These are phyloP conservation scores for Mycena rebaudengoi DNA, from an alignment of 768 basidiomycete genomes.

Conservation along the genomic window DNA sequence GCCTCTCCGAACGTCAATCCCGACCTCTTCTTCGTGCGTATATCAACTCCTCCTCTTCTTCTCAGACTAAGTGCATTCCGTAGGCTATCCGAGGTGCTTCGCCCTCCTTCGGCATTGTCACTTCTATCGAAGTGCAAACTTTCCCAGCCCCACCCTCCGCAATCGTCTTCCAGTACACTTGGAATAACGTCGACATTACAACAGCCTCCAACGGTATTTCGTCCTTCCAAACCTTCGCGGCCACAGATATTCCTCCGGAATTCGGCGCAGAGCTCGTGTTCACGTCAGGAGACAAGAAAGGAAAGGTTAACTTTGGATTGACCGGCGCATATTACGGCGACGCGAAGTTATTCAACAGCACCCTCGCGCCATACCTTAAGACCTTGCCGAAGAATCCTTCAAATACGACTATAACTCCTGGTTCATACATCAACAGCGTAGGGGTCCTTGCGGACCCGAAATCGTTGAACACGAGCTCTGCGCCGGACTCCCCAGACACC, in stretches of 20 bases:
- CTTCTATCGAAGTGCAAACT: slow-evolving; percentile 48
- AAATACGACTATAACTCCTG: slow-evolving; percentile 31
- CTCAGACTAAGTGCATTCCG: not conserved
- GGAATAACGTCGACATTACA: slow-evolving; percentile 40
- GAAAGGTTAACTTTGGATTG: slow-evolving; percentile 40
- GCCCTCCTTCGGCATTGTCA: slow-evolving; percentile 52
- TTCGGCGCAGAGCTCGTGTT: slow-evolving; percentile 46
- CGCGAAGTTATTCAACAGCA: slow-evolving; percentile 34
- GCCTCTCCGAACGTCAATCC: slow-evolving; percentile 46
- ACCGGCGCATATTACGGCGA: slow-evolving; percentile 50
- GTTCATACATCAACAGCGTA: slow-evolving; percentile 44
- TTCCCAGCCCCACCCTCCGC: slow-evolving; percentile 48
- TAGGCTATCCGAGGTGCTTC: slow-evolving; percentile 53
- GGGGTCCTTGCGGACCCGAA: slow-evolving; percentile 35
- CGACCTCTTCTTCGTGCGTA: slow-evolving; percentile 61
- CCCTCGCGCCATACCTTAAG: slow-evolving; percentile 43
- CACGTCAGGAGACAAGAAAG: slow-evolving; percentile 34
- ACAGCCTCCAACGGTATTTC: slow-evolving; percentile 41
- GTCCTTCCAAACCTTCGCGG: slow-evolving; percentile 45
- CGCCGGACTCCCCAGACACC: slow-evolving; percentile 44
- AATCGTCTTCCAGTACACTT: slow-evolving; percentile 46
- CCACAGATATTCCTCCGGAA: slow-evolving; percentile 42
- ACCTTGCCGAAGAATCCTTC: slow-evolving; percentile 36
- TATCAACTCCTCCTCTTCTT: not conserved
- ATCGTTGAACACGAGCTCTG: slow-evolving; percentile 37